These are phyloP conservation scores for Elongisporangium anandrum DNA, from an alignment of 352 stramenopile genomes.

Conservation along the genomic window DNA sequence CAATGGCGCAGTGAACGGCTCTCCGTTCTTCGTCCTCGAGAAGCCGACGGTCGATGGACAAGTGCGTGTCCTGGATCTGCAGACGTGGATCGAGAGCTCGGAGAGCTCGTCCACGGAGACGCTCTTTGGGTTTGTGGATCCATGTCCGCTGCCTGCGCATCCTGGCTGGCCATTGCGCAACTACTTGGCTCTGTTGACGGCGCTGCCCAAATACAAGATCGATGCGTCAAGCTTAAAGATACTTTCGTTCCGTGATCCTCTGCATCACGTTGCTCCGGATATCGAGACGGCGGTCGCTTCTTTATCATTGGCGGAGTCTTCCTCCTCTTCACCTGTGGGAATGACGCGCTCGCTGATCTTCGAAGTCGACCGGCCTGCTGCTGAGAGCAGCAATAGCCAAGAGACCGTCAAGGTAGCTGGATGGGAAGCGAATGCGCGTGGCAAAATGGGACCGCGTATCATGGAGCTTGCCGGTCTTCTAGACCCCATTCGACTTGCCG, in stretches of 20 bases:
- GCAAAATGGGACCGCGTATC: slow-evolving; percentile 65
- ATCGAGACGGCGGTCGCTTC: slow-evolving; percentile 14
- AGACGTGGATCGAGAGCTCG: slow-evolving; percentile 21
- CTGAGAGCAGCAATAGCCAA: neutral
- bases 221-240: slow-evolving; percentile 31
- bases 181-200: slow-evolving; percentile 62
- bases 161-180: slow-evolving; percentile 89
- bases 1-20: slow-evolving; percentile 22
- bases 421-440: slow-evolving; percentile 73
- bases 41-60: slow-evolving; percentile 1
- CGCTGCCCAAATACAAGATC: slow-evolving; percentile 27
- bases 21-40: slow-evolving; percentile 66
- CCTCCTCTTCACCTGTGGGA: neutral
- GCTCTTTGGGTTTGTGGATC: slow-evolving; percentile 88
- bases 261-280: slow-evolving; percentile 45
- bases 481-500: slow-evolving; percentile 87
- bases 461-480: slow-evolving; percentile 74
- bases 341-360: slow-evolving; percentile 62
- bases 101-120: slow-evolving; percentile 16
- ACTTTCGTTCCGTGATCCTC: slow-evolving; percentile 69
- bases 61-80: slow-evolving; percentile 26
- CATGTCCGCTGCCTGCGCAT: slow-evolving; percentile 65
- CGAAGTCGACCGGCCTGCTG: slow-evolving; percentile 19
- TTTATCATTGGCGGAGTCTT: neutral
- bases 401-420: slow-evolving; percentile 39